Conservation (phyloP, 441 rosid species). For the Erysimum cheiri region DNA sequence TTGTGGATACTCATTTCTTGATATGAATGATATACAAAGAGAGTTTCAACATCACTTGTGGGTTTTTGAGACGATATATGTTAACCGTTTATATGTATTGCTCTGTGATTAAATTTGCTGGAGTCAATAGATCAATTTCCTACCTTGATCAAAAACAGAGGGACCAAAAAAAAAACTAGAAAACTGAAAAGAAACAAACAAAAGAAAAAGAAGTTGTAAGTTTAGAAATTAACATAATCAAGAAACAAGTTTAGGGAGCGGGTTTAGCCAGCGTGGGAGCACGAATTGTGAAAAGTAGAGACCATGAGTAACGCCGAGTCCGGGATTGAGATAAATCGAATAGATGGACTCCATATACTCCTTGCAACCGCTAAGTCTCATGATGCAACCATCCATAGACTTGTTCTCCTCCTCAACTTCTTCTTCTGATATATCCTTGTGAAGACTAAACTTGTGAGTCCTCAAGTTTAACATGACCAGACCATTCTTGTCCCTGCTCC, state of each 20-base stretch:
- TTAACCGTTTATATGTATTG: background rate
- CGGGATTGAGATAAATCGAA: background rate
- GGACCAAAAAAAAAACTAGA: no score
- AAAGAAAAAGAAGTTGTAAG: no score
- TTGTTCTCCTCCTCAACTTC: background rate
- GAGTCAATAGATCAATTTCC: no score
- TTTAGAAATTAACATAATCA: no score
- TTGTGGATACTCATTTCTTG: conserved; percentile 29
- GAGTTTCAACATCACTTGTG: background rate
- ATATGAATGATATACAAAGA: conserved; percentile 25
- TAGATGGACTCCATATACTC: conserved; percentile 14
- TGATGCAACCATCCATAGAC: conserved; percentile 17
- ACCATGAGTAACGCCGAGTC: background rate
- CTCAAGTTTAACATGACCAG: conserved; percentile 1
- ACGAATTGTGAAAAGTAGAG: background rate
- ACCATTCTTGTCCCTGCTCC: background rate
- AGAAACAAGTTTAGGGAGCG: background rate
- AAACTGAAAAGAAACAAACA: no score
- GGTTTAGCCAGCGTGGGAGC: conserved; percentile 1
- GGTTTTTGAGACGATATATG: background rate
- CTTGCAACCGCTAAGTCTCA: background rate
- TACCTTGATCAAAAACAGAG: no score
- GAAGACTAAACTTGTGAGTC: conserved; percentile 7
- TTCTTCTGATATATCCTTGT: no score
- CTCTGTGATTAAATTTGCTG: no score